These are phyloP conservation scores for Balamuthia mandrillaris DNA, from an alignment of 208 protist genomes.

Conservation along the genomic window DNA sequence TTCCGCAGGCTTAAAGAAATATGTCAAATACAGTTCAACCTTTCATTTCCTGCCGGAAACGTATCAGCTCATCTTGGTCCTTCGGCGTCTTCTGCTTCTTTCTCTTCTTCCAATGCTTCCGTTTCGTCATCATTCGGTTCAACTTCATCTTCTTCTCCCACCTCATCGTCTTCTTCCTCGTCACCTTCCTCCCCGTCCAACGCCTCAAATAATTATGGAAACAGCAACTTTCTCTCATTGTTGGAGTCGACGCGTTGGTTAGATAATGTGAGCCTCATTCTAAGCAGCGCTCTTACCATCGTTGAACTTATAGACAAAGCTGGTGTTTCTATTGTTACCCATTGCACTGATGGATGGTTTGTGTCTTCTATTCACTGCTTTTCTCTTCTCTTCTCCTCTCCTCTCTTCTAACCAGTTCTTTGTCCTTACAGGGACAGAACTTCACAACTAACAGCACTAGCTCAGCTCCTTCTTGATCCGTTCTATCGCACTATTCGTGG, in stretches of 20 bases:
- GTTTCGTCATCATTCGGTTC: no score
- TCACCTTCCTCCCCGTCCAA: not conserved
- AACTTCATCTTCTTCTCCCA: no score
- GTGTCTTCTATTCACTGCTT: no score
- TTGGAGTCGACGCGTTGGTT: not conserved
- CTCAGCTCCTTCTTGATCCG: conserved; percentile 28
- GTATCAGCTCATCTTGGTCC: no score
- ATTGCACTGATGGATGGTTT: no score
- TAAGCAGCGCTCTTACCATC: not conserved
- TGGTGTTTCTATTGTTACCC: not conserved
- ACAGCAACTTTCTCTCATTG: not conserved
- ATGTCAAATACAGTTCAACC: no score
- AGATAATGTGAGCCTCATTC: not conserved
- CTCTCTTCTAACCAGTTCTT: not conserved
- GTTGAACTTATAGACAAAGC: not conserved
- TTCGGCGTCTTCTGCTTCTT: no score
- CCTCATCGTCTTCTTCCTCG: not conserved
- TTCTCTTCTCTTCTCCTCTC: no score
- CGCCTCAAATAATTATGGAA: not conserved
- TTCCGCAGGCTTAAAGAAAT: conserved; percentile 48
- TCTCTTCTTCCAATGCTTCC: no score
- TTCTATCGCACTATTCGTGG: conserved; percentile 33
- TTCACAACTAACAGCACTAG: conserved; percentile 45
- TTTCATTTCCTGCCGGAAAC: no score
- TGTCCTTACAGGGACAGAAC: conserved; percentile 86